Evolutionary conservation across 2,329 filamentous ascomycete genomes (phyloP), one percentile per base, ranked within the genome.

Genomic region (Verticillium nonalfalfae): DNA sequence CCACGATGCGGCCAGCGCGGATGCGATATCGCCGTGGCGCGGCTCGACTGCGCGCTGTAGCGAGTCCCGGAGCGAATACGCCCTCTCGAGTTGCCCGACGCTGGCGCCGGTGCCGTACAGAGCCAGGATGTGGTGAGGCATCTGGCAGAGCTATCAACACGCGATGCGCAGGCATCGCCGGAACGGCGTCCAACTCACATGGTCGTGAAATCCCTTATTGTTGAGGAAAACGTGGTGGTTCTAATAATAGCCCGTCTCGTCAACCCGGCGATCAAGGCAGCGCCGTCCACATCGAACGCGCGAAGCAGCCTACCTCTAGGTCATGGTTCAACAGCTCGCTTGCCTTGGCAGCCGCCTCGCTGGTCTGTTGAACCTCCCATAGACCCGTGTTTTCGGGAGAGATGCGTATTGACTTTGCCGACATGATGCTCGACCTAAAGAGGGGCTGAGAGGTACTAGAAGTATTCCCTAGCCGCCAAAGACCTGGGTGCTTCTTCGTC

Each of bases 141-240:
- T 80, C 82, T 84, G 50, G 10, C 1, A 14, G 31, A 13, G 7
- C 7, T 36, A 21, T 21, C 39, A 40, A 14, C 14, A 40, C 6
- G 13, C 39, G 15, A 40, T 15, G 14, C 6, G 33, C 4, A 58
- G 21, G 7, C 4, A 52, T 7, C 1, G 7, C 15, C n/a, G 26
- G 45, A 11, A 18, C 9, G 13, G 7, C 45, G 13, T 14, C 7
- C 40, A 18, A 63, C 72, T 68, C 76, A 82, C 91, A 69, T 97
- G 93, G 72, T 97, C 91, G 70, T 97, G 93, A 65, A 90, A 96
- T 0, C 89, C 89, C 1, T 74, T 70, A 0, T 81, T 63, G 64
- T 95, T 96, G 80, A 93, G 96, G 76, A 89, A 96, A 61, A 93
- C 88, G 70, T 96, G 90, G 67, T 93, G 85, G 39, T 75, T 76